Base-by-base conservation (phyloP, 176 grass and related monocot species). In the Lolium perenne region DNA sequence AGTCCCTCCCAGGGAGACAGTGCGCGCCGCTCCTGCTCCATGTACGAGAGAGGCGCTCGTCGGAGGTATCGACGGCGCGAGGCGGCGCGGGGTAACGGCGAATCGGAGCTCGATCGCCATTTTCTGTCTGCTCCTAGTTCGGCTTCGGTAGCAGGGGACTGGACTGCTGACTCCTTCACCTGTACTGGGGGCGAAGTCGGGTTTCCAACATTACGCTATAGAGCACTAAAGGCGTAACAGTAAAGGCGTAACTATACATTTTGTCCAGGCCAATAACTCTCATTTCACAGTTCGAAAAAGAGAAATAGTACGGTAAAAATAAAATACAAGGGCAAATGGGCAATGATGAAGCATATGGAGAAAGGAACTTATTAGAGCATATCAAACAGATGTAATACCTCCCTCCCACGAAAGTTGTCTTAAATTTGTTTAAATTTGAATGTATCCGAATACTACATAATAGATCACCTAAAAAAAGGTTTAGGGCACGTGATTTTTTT, bases 31-130 rank as follows among this genome's bases (percentile, higher is more conserved):
- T 56, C 0, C 43, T 32, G 32, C 70, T 38, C 53, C 76, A 57
- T 66, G 17, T 17, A 35, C 23, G 2, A 38, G 10, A 41, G 4
- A 26, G 58, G 70, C 40, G 8, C 8, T 85, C 61, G 82, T 40
- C 22, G 54, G 77, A 71, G 77, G 21, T 68, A 8, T 43, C 72
- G 71, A 29, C 73, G 29, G 55, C 63, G 47, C 29, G 61, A 88
- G 60, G 85, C 61, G 13, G 68, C 16, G 49, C 10, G 50, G 59
- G 10, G 60, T 57, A 76, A 81, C 77, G 7, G 82, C 62, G 69
- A 80, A 85, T 88, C 90, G 77, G 77, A 81, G 51, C 8, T 51
- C 22, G 70, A 78, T 81, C 53, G 81, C 89, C 89, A 91, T 91
- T 59, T 72, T 26, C 45, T 70, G 40, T 14, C n/a, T 61, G 41